Evolutionary conservation across 116 monocot genomes (phyloP), one percentile per base, ranked within the genome.

Genomic region (Phalaenopsis hybrid): DNA sequence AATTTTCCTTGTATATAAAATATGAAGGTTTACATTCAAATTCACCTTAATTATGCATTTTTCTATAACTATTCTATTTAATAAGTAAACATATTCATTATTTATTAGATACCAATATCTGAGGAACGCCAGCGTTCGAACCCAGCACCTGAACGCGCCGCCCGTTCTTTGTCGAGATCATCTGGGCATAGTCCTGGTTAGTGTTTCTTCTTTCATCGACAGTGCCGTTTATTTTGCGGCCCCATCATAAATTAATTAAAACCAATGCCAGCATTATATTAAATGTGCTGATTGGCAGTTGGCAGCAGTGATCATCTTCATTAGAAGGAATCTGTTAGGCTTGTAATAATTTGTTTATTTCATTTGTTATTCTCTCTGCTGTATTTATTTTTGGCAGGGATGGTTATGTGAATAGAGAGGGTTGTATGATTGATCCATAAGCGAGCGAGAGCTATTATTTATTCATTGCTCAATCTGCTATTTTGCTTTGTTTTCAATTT

Each of bases 341-440:
- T 63, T 21, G 21, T 23, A 21, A 63, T 63, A 63, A 63, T 72
- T 34, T 72, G 72, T 72, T 72, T 72, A 72, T 33, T 63, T 23
- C 63, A 63, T 63, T 63, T 8, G 21, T 63, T 63, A 23, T 63
- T 63, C 63, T 63, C 63, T 23, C 37, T 15, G 72, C 72, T 37
- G 37, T 72, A 37, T 72, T 72, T 72, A 63, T 72, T 37, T 72
- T 23, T n/a, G 72, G 72, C 37, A 37, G 72, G 13, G 72, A 37
- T 72, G 31, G 72, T 72, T 28, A 9, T 72, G 72, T 72, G 72
- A 25, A 72, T 72, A 72, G 31, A 72, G 72, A 63, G 23, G 63
- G 48, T 48, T 23, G 31, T 72, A 72, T 34, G 41, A 41, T 72
- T 41, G 21, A 16, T 72, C 41, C 72, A 72, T 34, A 72, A 72